Evolutionary conservation across 1,139 yeast species (phyloP), one percentile per base, ranked within the genome.

Genomic region (Diutina pseudorugosa): DNA sequence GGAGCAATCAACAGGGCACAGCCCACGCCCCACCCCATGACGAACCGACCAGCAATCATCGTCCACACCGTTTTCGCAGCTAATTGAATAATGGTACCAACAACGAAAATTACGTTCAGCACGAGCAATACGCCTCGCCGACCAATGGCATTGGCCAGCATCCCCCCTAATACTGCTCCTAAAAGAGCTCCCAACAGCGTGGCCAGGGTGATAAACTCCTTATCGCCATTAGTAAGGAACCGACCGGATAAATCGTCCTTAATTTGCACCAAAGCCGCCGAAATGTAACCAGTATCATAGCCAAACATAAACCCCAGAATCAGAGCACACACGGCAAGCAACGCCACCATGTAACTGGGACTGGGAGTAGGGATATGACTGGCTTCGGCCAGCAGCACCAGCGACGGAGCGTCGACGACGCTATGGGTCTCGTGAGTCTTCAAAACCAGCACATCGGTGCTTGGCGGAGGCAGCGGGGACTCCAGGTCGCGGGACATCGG

Each of bases 11-110:
- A 73, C 3, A 96, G 88, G 0, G 97, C 98, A 55, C 88, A 79
- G 57, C 98, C 98, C 25, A 91, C 97, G 59, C 96, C 98, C 70
- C 87, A 85, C 21, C 98, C 98, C 83, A 91, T 86, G 51, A 91
- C 73, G 60, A 91, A 85, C 65, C 98, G 77, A 43, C 98, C 98
- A 9, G 71, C 82, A 59, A 88, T 83, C 97, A 93, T 91, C 48
- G 86, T 82, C 95, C 97, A 89, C 52, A 89, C 84, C 3, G 83
- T 73, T 53, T 80, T 78, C 4, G 97, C 81, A 21, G 83, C 87
- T 55, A 91, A 79, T 68, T 91, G 98, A 57, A 90, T 72, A 50
- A 80, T 78, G 23, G 96, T 89, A 53, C 98, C 98, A 41, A 84
- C 72, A 19, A 90, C 72, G 63, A 93, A 89, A 61, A 91, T 71